Evolutionary conservation across 352 stramenopile species (phyloP), one percentile per base, ranked within the genome.

Genomic region (Phytophthora sojae): DNA sequence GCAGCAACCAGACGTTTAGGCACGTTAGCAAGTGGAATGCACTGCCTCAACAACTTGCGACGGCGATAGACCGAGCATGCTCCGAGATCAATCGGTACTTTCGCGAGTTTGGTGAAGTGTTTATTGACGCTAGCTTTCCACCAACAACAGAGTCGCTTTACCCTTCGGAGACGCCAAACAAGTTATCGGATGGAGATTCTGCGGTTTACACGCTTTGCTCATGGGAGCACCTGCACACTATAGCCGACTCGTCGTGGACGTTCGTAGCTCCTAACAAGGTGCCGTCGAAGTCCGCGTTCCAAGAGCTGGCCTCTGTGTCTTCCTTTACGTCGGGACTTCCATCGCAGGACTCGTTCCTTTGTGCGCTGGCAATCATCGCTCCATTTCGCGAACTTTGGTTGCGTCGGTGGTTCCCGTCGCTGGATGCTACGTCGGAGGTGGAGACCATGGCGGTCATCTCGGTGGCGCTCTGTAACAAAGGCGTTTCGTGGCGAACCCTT

Each of bases 81-180:
- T 56, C 19, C 23, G 79, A 87, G 37, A 69, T 87, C 26, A 88
- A 87, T 51, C 71, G 65, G 8, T 80, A 79, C 64, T 82, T 68
- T 67, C 57, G 39, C 32, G 25, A 71, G 11, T 44, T 65, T 21
- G 66, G 49, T 25, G 64, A 76, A 3, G 21, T 53, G 9, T 89
- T 87, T 56, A 68, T 88, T n/a, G 83, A 91, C 45, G 15, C 56
- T 8, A 68, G 37, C 7, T 91, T 89, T 47, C 66, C 73, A 0
- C 69, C 69, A 2, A 29, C 45, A 32, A 2, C 17, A 23, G 52
- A 32, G 25, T 67, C 64, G 66, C 64, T 77, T 12, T 67, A 63
- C 37, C 25, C 60, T 19, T 8, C 17, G 29, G 47, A 52, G 11
- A 14, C 37, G 30, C 42, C 26, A 37, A 44, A 64, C 25, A 60